phyloP scores from a whole-genome alignment of 768 basidiomycete genomes.

The Terana coerulea region DNA sequence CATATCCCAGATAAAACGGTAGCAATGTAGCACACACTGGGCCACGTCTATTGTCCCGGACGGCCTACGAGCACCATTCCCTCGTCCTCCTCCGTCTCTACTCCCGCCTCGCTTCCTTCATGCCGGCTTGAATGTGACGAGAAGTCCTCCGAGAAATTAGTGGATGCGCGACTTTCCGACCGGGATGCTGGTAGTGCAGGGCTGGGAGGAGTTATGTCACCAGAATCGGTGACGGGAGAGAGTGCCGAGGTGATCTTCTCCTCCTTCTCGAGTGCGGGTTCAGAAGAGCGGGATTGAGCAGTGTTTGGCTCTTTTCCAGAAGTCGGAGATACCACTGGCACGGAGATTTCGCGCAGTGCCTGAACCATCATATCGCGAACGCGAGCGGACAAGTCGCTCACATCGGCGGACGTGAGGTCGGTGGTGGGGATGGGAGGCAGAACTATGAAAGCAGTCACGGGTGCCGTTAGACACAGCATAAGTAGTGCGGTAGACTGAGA shows the following conservation, averaged over 20 bases:
- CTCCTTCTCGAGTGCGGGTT: neutral
- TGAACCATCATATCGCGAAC: slow-evolving; percentile 80
- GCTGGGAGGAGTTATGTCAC: slow-evolving; percentile 10
- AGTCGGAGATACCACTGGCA: slow-evolving; percentile 34
- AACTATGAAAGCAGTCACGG: slow-evolving; percentile 43
- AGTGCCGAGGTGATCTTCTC: neutral
- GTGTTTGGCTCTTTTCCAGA: slow-evolving; percentile 1
- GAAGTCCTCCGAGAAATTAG: slow-evolving; percentile 25
- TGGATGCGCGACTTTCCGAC: slow-evolving; percentile 28
- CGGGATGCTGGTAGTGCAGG: slow-evolving; percentile 9
- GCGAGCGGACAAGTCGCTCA: slow-evolving; percentile 56
- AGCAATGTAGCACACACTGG: no score
- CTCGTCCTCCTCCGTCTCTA: slow-evolving; percentile 81
- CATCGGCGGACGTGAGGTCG: slow-evolving; percentile 68
- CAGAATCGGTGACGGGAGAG: slow-evolving; percentile 1
- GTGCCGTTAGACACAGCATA: neutral
- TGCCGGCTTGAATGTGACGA: slow-evolving; percentile 32
- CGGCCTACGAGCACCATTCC: slow-evolving; percentile 77
- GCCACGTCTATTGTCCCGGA: slow-evolving; percentile 29
- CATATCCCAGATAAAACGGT: no score
- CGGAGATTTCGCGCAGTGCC: slow-evolving; percentile 74
- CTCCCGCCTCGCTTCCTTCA: slow-evolving; percentile 57
- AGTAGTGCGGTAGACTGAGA: neutral
- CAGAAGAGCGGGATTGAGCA: no score
- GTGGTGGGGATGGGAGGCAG: slow-evolving; percentile 84